Percentiles rank a stretch among this genome's conserved stretches.
Evolutionary conservation across 2,329 filamentous ascomycete species (phyloP).

Genomic region (Fusarium pseudonygamai): DNA sequence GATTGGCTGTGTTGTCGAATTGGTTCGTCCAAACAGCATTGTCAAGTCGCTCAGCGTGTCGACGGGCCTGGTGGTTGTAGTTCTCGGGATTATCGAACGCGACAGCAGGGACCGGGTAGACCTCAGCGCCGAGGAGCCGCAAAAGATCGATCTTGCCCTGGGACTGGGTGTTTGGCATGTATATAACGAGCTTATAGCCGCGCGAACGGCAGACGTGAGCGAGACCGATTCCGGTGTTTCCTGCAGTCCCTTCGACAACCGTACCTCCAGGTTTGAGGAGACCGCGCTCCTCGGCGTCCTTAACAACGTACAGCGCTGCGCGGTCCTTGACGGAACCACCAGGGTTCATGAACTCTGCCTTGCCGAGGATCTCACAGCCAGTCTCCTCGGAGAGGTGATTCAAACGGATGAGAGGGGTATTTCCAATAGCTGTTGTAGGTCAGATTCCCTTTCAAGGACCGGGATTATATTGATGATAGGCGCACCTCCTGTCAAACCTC

Average conservation of each 20-base stretch:
- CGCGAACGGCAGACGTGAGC: slow-evolving; percentile 93
- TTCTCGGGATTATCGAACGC: slow-evolving; percentile 95
- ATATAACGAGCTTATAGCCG: slow-evolving; percentile 96
- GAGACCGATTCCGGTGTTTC: slow-evolving; percentile 97
- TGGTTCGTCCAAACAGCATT: slow-evolving; percentile 99
- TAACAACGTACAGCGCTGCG: slow-evolving; percentile 91
- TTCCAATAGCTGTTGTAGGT: slow-evolving; percentile 80
- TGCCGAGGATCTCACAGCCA: slow-evolving; percentile 92
- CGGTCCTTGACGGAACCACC: slow-evolving; percentile 97
- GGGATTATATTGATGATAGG: background rate
- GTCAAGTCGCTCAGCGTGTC: slow-evolving; percentile 86
- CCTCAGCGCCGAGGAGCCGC: slow-evolving; percentile 89
- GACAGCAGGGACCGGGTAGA: slow-evolving; percentile 94
- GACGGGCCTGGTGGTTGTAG: slow-evolving; percentile 95
- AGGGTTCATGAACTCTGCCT: slow-evolving; percentile 99
- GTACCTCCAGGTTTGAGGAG: slow-evolving; percentile 87
- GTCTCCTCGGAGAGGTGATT: slow-evolving; percentile 90
- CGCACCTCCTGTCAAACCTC: slow-evolving; percentile 83
- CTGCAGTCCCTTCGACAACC: slow-evolving; percentile 95
- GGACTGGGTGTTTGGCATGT: slow-evolving; percentile 99
- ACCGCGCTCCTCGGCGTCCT: slow-evolving; percentile 90
- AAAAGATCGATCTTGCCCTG: slow-evolving; percentile 97
- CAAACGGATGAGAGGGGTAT: slow-evolving; percentile 92
- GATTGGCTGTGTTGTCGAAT: slow-evolving; percentile 96
- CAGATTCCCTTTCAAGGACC: background rate